phyloP scores from a whole-genome alignment of 164 flowering plant species.

The Macadamia tetraphylla region DNA sequence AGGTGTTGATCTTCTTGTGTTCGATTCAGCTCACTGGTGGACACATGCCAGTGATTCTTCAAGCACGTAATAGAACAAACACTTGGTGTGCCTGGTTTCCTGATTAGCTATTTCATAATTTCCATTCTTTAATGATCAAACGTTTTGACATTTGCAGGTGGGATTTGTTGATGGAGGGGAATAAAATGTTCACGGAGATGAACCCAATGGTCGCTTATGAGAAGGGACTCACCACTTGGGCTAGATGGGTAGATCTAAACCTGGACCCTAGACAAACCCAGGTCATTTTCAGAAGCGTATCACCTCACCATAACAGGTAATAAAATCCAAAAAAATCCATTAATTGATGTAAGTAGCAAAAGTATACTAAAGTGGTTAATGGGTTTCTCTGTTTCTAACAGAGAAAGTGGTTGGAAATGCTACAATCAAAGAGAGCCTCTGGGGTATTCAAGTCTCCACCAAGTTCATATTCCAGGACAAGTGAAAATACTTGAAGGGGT shows the following conservation, averaged over 20 bases:
- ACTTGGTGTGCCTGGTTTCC: too few species aligned
- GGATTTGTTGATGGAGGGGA: slow-evolving; percentile 73
- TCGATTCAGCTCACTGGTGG: slow-evolving; percentile 97
- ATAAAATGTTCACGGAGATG: slow-evolving; percentile 32
- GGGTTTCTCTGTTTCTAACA: slow-evolving; percentile 9
- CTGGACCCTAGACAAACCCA: slow-evolving; percentile 51
- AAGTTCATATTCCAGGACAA: slow-evolving; percentile 44
- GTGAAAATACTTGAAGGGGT: slow-evolving; percentile 46
- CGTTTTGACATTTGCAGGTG: slow-evolving; percentile 36
- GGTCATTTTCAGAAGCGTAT: slow-evolving; percentile 75
- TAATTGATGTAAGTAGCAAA: too few species aligned
- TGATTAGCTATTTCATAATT: neutral
- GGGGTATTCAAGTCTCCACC: slow-evolving; percentile 26
- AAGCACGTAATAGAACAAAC: slow-evolving; percentile 49
- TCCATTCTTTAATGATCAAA: neutral
- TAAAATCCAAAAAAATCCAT: too few species aligned
- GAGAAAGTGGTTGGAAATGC: slow-evolving; percentile 80
- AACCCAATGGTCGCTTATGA: slow-evolving; percentile 82
- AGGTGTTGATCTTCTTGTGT: slow-evolving; percentile 43
- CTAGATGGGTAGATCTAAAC: slow-evolving; percentile 77
- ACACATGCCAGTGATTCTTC: slow-evolving; percentile 50
- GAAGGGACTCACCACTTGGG: slow-evolving; percentile 79
- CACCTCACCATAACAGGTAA: slow-evolving; percentile 81
- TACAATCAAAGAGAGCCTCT: slow-evolving; percentile 64
- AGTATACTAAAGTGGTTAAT: too few species aligned